These are phyloP conservation scores for Pelargonium fulgidum DNA, from an alignment of 441 rosid species.

Conservation along the genomic window DNA sequence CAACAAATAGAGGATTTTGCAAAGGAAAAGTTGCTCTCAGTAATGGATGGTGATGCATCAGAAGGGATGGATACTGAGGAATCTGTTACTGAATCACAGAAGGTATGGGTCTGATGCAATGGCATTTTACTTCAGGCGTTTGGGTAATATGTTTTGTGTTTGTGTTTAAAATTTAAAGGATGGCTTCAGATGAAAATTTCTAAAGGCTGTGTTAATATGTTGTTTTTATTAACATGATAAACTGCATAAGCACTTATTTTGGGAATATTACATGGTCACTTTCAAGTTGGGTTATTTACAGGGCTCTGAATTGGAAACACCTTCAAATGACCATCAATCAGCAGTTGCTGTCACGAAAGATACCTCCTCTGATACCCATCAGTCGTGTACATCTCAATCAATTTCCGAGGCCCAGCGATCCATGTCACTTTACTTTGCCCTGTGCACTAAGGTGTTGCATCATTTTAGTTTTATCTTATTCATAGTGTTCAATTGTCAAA, in stretches of 20 bases:
- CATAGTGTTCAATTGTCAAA: slow-evolving; percentile 19
- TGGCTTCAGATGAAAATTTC: background rate
- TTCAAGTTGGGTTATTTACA: slow-evolving; percentile 25
- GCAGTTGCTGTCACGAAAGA: slow-evolving; percentile 39
- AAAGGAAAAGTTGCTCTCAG: slow-evolving; percentile 56
- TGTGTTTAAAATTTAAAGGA: background rate
- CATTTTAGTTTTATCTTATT: slow-evolving; percentile 14
- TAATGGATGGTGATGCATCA: slow-evolving; percentile 35
- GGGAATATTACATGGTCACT: background rate
- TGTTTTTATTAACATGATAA: background rate
- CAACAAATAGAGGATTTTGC: slow-evolving; percentile 90
- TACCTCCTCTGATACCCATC: slow-evolving; percentile 40
- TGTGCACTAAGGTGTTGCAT: slow-evolving; percentile 85
- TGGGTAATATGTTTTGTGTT: background rate
- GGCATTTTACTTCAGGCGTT: slow-evolving; percentile 10
- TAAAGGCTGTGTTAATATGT: background rate
- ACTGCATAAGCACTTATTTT: slow-evolving; percentile 3
- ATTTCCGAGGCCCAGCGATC: slow-evolving; percentile 74
- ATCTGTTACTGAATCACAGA: slow-evolving; percentile 33
- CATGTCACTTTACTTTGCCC: slow-evolving; percentile 92
- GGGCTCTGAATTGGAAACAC: slow-evolving; percentile 51
- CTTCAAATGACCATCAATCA: slow-evolving; percentile 38
- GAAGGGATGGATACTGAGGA: slow-evolving; percentile 46
- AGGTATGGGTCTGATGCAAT: slow-evolving; percentile 42
- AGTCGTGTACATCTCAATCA: slow-evolving; percentile 37